Percentiles rank a stretch among this genome's conserved stretches.
phyloP scores from a whole-genome alignment of 352 stramenopile genomes.

The Globisporangium viniferum region DNA sequence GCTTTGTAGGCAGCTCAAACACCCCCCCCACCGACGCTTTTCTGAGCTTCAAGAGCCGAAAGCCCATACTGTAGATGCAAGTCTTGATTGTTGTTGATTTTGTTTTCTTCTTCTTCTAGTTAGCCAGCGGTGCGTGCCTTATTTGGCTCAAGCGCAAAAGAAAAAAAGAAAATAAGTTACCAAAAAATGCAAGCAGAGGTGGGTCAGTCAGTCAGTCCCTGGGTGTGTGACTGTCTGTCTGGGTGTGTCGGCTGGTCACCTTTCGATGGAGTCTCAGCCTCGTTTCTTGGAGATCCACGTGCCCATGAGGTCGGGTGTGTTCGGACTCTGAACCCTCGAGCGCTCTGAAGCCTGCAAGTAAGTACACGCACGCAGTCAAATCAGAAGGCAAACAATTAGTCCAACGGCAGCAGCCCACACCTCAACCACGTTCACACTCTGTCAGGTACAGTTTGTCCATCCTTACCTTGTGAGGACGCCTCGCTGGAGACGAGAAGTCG shows the following conservation, averaged over 20 bases:
- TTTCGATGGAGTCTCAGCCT: background rate
- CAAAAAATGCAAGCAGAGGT: background rate
- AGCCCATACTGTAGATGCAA: background rate
- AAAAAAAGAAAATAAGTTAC: background rate
- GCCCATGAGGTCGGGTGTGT: background rate
- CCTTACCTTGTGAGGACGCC: conserved; percentile 2
- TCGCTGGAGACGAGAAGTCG: conserved; percentile 7
- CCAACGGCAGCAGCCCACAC: background rate
- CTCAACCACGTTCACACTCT: background rate
- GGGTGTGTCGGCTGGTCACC: no score
- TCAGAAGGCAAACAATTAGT: background rate
- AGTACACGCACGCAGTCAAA: background rate
- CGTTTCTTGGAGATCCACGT: conserved; percentile 6
- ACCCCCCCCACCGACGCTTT: background rate
- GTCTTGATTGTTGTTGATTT: background rate
- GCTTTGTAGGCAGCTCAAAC: background rate
- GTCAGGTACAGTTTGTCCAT: no score
- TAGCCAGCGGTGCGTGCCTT: background rate
- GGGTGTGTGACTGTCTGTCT: background rate
- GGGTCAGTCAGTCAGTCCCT: background rate
- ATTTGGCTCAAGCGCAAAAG: background rate
- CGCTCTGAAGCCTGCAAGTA: background rate
- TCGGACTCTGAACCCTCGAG: background rate
- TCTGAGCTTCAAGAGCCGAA: background rate
- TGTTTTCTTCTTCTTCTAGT: background rate